A percentile compares a stretch with the other conserved stretches of the same genome.
Evolutionary conservation across 306 rosid genomes (phyloP).

Genomic region (Castanea mollissima): DNA sequence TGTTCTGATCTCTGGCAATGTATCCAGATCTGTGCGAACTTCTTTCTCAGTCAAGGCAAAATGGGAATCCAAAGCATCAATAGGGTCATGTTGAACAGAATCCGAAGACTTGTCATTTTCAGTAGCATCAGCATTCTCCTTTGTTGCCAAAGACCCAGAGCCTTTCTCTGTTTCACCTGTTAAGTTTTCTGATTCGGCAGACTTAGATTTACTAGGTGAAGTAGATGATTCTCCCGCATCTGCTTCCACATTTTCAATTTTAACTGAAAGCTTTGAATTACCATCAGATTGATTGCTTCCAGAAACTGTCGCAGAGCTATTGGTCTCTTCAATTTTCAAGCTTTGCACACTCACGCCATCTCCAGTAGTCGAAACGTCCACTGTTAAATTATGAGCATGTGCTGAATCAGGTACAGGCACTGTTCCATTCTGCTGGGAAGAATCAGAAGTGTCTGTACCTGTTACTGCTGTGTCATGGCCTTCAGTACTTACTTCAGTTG

Average conservation of each 20-base stretch:
- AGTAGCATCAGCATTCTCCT: constrained; percentile 32
- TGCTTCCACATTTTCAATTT: constrained; percentile 37
- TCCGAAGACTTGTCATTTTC: constrained; percentile 42
- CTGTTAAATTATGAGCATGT: constrained; percentile 21
- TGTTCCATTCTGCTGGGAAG: constrained; percentile 38
- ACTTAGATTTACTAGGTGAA: constrained; percentile 17
- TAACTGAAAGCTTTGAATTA: constrained; percentile 20
- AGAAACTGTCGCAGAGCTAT: constrained; percentile 18
- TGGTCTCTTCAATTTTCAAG: constrained; percentile 30
- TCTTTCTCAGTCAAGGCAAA: constrained; percentile 39
- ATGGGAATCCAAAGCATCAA: constrained; percentile 62
- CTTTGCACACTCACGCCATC: constrained; percentile 25
- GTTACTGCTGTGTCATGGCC: constrained; percentile 10
- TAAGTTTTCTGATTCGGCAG: constrained; percentile 28
- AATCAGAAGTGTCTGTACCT: constrained; percentile 16
- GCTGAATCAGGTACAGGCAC: constrained; percentile 8
- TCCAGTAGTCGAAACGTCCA: constrained; percentile 24
- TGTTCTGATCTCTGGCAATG: constrained; percentile 58
- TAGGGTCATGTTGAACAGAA: constrained; percentile 52
- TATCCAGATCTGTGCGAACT: constrained; percentile 60
- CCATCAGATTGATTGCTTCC: constrained; percentile 33
- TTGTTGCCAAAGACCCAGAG: constrained; percentile 14
- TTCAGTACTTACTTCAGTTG: constrained; percentile 17
- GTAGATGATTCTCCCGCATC: constrained; percentile 34
- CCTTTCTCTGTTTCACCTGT: constrained; percentile 36